These are phyloP conservation scores for Trichoderma reesei DNA, from an alignment of 495 filamentous ascomycete genomes.

Conservation along the genomic window DNA sequence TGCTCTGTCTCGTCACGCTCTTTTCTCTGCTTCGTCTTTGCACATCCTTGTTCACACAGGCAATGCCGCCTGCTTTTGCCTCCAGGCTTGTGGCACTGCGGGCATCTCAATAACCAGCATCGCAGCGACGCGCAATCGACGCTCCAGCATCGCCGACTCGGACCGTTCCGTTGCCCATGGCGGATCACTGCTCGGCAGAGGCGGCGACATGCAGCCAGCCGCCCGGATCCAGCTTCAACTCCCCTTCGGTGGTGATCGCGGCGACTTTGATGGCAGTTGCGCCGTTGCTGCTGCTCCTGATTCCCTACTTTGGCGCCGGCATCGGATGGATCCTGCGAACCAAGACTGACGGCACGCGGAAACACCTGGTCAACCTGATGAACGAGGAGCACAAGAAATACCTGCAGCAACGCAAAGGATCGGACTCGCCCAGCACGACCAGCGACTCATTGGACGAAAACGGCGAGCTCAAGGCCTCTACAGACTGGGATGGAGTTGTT, in stretches of 20 bases:
- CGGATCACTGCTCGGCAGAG: slow-evolving; percentile 5
- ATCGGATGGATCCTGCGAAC: slow-evolving; percentile 58
- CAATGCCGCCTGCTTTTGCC: background rate
- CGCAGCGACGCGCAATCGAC: no score
- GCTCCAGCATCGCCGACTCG: background rate
- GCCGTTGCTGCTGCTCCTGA: slow-evolving; percentile 23
- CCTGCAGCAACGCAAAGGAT: slow-evolving; percentile 22
- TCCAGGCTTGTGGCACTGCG: background rate
- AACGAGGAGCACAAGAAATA: slow-evolving; percentile 50
- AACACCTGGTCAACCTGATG: slow-evolving; percentile 50
- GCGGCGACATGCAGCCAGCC: slow-evolving; percentile 5
- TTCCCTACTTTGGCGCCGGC: slow-evolving; percentile 31
- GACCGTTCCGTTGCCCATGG: background rate
- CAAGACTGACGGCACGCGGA: slow-evolving; percentile 53
- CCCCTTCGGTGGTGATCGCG: background rate
- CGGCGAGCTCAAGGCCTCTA: slow-evolving; percentile 36
- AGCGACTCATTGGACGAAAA: slow-evolving; percentile 49
- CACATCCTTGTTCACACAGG: background rate
- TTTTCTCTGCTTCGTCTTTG: no score
- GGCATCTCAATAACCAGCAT: background rate
- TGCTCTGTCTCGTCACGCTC: no score
- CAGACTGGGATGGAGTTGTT: slow-evolving; percentile 71
- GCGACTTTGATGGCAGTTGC: slow-evolving; percentile 11
- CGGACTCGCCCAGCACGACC: slow-evolving; percentile 21
- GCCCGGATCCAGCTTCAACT: background rate